Evolutionary conservation across 2,329 filamentous ascomycete species (phyloP), one percentile per base, ranked within the genome.

Genomic region (Ophiostoma ulmi): DNA sequence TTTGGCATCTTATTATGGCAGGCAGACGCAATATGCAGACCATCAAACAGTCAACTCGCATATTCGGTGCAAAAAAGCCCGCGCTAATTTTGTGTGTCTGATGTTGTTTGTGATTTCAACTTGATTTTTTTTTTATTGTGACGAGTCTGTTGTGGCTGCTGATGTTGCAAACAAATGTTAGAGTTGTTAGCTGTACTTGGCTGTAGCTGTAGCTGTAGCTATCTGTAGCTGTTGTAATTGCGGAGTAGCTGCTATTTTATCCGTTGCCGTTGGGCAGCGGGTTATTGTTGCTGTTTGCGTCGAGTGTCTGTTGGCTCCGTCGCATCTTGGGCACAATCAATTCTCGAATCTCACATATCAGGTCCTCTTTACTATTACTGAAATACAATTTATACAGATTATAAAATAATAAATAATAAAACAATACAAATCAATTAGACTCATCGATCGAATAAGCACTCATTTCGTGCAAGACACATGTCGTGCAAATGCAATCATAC

Each of bases 281-380:
- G 22, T 26, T 17, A 20, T 63, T 36, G 2, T 63, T 63, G 5
- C 58, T 63, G 58, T 35, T 63, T 63, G 55, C 55, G 26, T 35
- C 58, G 4, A 63, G 58, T 61, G 55, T 63, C 26, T 63, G 58
- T 63, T 63, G 58, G 58, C 48, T 20, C 48, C 48, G 22, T 26
- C 52, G 52, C 52, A n/a, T 58, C 52, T 58, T 31, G 31, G 31
- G 31, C 31, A 31, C 31, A 31, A 31, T 31, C 31, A 3, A 31
- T 31, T 31, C 1, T 31, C 31, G 31, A 3, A 31, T 31, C 31
- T 31, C 31, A 31, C 0, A 31, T 31, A 4, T 31, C 31, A 31
- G 2, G 4, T 31, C 31, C 31, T 31, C 2, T 31, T 31, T 31
- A 3, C 31, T 31, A 31, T 31, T 31, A 31, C 31, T 31, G 31